Evolutionary conservation across 495 filamentous ascomycete species (phyloP).

Genomic region (Aspergillus bridgeri): DNA sequence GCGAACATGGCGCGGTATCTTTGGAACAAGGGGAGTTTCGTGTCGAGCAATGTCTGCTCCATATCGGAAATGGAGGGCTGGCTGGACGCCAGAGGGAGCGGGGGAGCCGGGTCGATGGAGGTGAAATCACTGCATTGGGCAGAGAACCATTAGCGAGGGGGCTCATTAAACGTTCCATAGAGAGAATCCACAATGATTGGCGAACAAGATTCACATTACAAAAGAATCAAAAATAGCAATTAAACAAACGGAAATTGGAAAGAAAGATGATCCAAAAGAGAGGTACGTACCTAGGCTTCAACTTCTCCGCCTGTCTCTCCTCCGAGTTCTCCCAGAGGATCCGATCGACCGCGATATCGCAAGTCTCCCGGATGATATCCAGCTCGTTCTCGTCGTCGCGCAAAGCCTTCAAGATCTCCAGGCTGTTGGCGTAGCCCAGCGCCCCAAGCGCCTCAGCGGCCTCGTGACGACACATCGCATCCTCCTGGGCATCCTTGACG

Average conservation of each 20-base stretch:
- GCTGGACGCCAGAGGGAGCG: constrained; percentile 60
- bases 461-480: constrained; percentile 95
- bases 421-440: constrained; percentile 66
- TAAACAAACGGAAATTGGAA: constrained; percentile 6
- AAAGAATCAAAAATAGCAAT: too few species aligned
- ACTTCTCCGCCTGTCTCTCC: constrained; percentile 64
- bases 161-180: background rate
- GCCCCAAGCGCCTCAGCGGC: constrained; percentile 94
- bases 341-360: constrained; percentile 90
- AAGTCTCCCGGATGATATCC: constrained; percentile 87
- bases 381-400: constrained; percentile 68
- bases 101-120: constrained; percentile 93
- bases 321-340: constrained; percentile 90
- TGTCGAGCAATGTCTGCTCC: constrained; percentile 73
- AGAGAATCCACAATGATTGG: too few species aligned
- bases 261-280: background rate
- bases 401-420: constrained; percentile 67
- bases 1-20: constrained; percentile 98
- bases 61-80: constrained; percentile 68
- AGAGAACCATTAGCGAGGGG: background rate
- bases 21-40: constrained; percentile 74
- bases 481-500: constrained; percentile 74
- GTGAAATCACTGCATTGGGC: constrained; percentile 70
- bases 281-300: constrained; percentile 66
- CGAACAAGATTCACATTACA: too few species aligned